These are phyloP conservation scores for Leishmania turanica DNA, from an alignment of 208 protist genomes.

Conservation along the genomic window DNA sequence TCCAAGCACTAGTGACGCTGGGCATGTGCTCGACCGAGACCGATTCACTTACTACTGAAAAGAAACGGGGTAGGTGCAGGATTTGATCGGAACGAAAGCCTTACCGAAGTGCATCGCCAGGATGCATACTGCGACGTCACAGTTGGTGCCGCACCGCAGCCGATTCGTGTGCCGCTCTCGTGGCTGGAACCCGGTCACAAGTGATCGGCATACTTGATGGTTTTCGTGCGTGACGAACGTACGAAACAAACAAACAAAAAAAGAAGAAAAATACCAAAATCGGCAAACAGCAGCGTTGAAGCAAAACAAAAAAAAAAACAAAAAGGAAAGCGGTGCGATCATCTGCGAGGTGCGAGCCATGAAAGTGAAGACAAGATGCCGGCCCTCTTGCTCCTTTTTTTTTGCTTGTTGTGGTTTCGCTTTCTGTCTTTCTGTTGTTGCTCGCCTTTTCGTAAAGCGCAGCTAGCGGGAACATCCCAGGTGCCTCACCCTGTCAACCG, in stretches of 20 bases:
- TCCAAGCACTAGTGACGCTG: background rate
- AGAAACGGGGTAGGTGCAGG: background rate
- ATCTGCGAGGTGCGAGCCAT: background rate
- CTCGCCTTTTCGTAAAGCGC: background rate
- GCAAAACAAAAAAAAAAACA: slow-evolving; percentile 1
- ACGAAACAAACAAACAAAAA: background rate
- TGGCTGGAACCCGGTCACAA: background rate
- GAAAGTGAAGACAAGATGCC: background rate
- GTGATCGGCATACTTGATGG: background rate
- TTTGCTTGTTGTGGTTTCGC: background rate
- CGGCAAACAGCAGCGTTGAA: background rate
- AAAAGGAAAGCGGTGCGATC: slow-evolving; percentile 2
- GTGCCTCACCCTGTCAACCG: background rate
- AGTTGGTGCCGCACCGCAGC: background rate
- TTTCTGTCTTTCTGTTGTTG: background rate
- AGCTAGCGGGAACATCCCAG: background rate
- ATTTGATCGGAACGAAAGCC: background rate
- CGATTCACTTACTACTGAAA: background rate
- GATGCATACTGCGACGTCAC: background rate
- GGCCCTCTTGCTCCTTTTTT: background rate
- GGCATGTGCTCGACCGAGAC: background rate
- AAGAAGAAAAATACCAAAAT: background rate
- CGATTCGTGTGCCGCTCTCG: background rate
- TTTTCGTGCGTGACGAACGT: background rate
- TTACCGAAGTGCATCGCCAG: background rate